Evolutionary conservation across 192 early-diverging fungal genomes (phyloP), one percentile per base, ranked within the genome.

Genomic region (Paraglomus occultum): DNA sequence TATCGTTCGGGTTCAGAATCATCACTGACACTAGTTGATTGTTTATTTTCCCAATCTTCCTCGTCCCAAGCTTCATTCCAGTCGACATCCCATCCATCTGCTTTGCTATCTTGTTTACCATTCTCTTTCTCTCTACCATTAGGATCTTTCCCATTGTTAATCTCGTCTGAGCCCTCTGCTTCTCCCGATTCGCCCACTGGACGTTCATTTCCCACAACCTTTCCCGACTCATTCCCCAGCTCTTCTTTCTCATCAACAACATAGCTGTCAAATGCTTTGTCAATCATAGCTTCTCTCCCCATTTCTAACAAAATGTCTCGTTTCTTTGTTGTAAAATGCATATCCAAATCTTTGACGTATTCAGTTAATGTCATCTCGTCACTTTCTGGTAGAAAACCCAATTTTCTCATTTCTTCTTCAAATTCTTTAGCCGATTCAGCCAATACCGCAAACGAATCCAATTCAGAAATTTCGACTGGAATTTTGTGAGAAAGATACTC

Each of bases 261-360:
- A 55, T 40, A 62, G 42, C 43, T 82, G 61, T 82, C 80, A 46
- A 83, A 86, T 6, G 77, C 73, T 12, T 73, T 72, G 45, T 74
- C 74, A 49, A 83, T 65, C 67, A 86, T 84, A 11, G 84, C 68
- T 20, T 73, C 74, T 8, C 85, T 72, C 22, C 76, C 85, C 42
- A 73, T 43, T 15, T 75, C 67, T 17, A 86, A 57, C 1, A 86
- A 46, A 8, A 70, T 76, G 15, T 81, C 76, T 15, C 81, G 60
- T 45, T 78, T 76, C 47, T 72, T 72, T 53, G 76, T 74, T 10
- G 83, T 81, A 53, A 83, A 83, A 40, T 82, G 81, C 1, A 75
- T 17, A 61, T 86, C 85, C 40, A 84, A 74, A 42, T 79, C 74
- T 17, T 72, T 63, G 5, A 83, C 85, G 76, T 82, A 84, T 1